Evolutionary conservation across 2,329 filamentous ascomycete species (phyloP).

Genomic region (Trichoderma breve): DNA sequence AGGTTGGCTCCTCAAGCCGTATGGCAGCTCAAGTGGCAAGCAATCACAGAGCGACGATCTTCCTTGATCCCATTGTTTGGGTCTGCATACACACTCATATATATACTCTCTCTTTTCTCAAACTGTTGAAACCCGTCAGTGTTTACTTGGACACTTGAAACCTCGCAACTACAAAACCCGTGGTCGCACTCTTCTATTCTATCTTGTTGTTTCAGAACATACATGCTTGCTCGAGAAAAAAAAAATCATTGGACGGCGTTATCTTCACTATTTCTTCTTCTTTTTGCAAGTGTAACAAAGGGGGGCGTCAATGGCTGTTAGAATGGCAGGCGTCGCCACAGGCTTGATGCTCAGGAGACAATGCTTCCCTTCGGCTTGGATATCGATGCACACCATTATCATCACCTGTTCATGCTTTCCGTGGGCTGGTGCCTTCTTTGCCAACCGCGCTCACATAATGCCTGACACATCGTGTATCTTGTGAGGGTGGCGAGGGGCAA

Average conservation of each 20-base stretch:
- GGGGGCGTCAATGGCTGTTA: background rate
- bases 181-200: background rate
- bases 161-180: background rate
- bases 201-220: background rate
- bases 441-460: background rate
- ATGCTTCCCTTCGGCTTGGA: background rate
- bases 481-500: background rate
- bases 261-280: background rate
- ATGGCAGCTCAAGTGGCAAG: constrained; percentile 35
- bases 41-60: constrained; percentile 35
- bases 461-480: background rate
- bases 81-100: background rate
- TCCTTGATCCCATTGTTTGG: constrained; percentile 27
- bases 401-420: background rate
- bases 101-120: background rate
- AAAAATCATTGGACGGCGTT: constrained; percentile 1
- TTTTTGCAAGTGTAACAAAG: constrained; percentile 18
- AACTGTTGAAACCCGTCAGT: background rate
- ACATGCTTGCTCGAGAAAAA: background rate
- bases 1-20: constrained; percentile 39
- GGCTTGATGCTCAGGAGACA: background rate
- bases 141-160: background rate
- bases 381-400: background rate
- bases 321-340: background rate
- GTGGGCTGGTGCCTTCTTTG: background rate